Conservation (phyloP, 2,329 filamentous ascomycete species). For the Calonectria pauciramosa region DNA sequence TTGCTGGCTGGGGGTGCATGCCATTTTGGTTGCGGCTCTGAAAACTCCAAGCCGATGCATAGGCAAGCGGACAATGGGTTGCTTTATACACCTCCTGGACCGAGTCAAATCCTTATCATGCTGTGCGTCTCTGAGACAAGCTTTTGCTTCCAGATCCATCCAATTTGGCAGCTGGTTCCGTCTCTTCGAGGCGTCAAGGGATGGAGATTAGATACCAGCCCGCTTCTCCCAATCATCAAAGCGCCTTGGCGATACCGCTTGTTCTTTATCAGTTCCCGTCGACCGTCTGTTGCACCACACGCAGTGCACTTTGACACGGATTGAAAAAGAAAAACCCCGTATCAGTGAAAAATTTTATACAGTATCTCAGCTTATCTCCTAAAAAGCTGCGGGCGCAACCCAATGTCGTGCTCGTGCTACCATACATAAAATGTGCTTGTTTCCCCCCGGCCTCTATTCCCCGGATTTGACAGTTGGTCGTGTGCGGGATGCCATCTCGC, state of each 20-base stretch:
- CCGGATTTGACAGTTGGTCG: slow-evolving; percentile 4
- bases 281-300: slow-evolving; percentile 39
- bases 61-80: background rate
- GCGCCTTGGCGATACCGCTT: slow-evolving; percentile 32
- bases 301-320: slow-evolving; percentile 29
- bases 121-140: slow-evolving; percentile 28
- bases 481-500: background rate
- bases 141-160: slow-evolving; percentile 26
- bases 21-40: background rate
- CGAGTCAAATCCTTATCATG: slow-evolving; percentile 19
- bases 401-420: slow-evolving; percentile 28
- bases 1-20: background rate
- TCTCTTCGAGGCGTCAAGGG: slow-evolving; percentile 28
- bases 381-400: slow-evolving; percentile 31
- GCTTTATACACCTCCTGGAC: slow-evolving; percentile 15
- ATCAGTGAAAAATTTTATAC: slow-evolving; percentile 36
- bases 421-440: slow-evolving; percentile 42
- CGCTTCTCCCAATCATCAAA: slow-evolving; percentile 42
- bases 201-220: slow-evolving; percentile 43
- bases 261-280: slow-evolving; percentile 39
- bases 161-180: slow-evolving; percentile 35
- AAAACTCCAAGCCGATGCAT: background rate
- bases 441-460: slow-evolving; percentile 24
- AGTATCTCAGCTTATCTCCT: slow-evolving; percentile 40
- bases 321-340: slow-evolving; percentile 37